Evolutionary conservation across 768 basidiomycete genomes (phyloP).

Genomic region (Boletus speciosus): DNA sequence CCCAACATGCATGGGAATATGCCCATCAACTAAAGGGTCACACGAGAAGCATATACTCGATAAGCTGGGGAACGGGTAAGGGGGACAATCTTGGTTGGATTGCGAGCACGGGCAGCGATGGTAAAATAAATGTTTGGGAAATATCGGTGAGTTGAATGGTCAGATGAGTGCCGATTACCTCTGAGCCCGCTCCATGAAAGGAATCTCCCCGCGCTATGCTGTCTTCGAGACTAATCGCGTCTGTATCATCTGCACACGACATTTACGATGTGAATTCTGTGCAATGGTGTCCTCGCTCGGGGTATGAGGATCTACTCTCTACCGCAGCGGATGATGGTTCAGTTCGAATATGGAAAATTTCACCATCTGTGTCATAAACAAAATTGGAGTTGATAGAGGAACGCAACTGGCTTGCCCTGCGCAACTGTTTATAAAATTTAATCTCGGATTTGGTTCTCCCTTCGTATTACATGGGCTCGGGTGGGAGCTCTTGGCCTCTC

Average conservation of each 20-base stretch:
- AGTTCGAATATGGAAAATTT: conserved; percentile 73
- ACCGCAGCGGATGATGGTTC: conserved; percentile 85
- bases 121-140: conserved; percentile 77
- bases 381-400: background rate
- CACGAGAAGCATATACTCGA: conserved; percentile 73
- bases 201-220: conserved; percentile 24
- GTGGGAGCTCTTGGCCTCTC: no score
- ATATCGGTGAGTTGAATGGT: conserved; percentile 45
- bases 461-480: no score
- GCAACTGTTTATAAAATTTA: no score
- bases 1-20: conserved; percentile 60
- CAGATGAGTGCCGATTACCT: background rate
- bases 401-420: no score
- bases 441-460: no score
- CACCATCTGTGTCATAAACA: background rate
- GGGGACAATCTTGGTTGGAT: conserved; percentile 66
- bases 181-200: conserved; percentile 9
- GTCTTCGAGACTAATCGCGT: conserved; percentile 49
- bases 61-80: conserved; percentile 62
- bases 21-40: conserved; percentile 61
- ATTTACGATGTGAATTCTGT: conserved; percentile 84
- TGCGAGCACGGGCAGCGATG: conserved; percentile 85
- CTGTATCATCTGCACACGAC: conserved; percentile 65
- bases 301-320: conserved; percentile 64
- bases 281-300: conserved; percentile 73